A percentile compares a stretch with the other conserved stretches of the same genome.
These are phyloP conservation scores for Ophiostoma perfectum DNA, from an alignment of 2,329 filamentous ascomycete genomes.

Conservation along the genomic window DNA sequence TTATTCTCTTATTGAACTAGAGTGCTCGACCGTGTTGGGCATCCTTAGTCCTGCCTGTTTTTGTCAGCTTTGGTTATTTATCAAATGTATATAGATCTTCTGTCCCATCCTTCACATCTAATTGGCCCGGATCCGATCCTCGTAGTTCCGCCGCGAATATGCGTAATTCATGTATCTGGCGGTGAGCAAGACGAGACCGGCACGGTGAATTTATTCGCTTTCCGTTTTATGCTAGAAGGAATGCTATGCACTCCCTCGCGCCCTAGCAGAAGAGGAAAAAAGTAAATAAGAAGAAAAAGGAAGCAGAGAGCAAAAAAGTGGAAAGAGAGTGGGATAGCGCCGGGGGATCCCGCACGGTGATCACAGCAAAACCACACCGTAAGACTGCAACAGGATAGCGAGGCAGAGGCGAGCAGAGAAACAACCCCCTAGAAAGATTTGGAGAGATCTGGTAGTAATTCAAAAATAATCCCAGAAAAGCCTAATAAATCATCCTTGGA, in stretches of 20 bases:
- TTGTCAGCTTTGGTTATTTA: too few species aligned
- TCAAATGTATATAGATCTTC: too few species aligned
- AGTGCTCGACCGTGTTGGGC: too few species aligned
- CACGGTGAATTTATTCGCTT: not conserved
- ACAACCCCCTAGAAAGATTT: too few species aligned
- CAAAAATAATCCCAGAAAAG: not conserved
- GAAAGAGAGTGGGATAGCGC: not conserved
- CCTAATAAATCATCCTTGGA: too few species aligned
- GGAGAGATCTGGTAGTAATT: not conserved
- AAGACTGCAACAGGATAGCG: not conserved
- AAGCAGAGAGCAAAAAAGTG: not conserved
- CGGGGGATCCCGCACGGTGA: not conserved
- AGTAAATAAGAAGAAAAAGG: slow-evolving; percentile 3
- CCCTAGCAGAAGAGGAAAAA: not conserved
- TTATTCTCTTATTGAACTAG: too few species aligned
- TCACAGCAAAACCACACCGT: not conserved
- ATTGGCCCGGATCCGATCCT: too few species aligned
- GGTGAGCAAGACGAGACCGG: not conserved
- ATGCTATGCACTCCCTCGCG: too few species aligned
- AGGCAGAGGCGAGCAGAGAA: not conserved
- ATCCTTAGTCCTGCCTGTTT: too few species aligned
- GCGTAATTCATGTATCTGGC: not conserved
- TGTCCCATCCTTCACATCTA: too few species aligned
- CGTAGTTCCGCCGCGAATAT: too few species aligned
- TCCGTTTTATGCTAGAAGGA: not conserved